Evolutionary conservation across 495 filamentous ascomycete species (phyloP), one percentile per base, ranked within the genome.

Genomic region (Penicillium manginii): DNA sequence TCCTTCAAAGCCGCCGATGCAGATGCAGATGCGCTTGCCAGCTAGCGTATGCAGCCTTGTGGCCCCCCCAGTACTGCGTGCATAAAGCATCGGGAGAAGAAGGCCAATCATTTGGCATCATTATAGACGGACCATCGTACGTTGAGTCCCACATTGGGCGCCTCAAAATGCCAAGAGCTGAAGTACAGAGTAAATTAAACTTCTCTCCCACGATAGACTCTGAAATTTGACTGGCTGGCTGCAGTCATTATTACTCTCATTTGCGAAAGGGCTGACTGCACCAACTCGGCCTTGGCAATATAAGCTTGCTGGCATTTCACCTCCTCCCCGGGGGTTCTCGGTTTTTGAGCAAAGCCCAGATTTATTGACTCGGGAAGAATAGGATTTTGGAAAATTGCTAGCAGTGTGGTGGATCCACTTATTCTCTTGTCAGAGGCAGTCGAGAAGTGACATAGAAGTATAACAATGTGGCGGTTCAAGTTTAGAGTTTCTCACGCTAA

Each of bases 11-110:
- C 21, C 45, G 45, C 19, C 21, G 10, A 47, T 26, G 8, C 45
- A 47, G 11, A 22, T 3, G 22, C 18, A 22, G 22, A 26, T 26
- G 45, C 45, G 9, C 40, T 17, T 43, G 17, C 17, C 9, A 26
- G 45, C 22, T 47, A 23, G 45, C 22, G 45, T n/a, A 47, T 47
- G 19, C 45, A 47, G 45, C 45, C 45, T 26, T 26, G 22, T 47
- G 45, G 45, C 21, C 22, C n/a, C n/a, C n/a, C n/a, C 9, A 19
- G 40, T 19, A 21, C 21, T 22, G 19, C 45, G 9, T 19, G 45
- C 40, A n/a, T 17, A 19, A 43, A 12, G 14, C 17, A 19, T 17
- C 40, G 17, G 35, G 35, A 11, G 4, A 43, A 43, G 40, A 43
- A 43, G n/a, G 40, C 40, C 40, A 43, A 43, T 43, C 40, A 43